phyloP scores from a whole-genome alignment of 2,329 filamentous ascomycete species.

The Beauveria varroae region DNA sequence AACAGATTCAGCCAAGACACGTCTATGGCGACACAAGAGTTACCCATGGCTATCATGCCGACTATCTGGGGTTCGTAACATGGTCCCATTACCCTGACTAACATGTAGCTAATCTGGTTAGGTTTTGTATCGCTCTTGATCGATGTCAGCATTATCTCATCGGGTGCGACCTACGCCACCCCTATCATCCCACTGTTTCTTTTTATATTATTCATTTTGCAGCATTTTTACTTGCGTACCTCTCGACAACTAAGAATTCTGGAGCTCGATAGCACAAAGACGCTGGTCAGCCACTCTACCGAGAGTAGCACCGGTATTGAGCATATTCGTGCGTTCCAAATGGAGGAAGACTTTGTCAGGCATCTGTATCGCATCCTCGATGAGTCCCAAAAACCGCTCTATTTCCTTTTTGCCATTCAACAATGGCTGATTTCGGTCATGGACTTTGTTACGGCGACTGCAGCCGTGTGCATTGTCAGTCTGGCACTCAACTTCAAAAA shows the following conservation, averaged over 20 bases:
- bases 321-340: slow-evolving; percentile 46
- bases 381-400: slow-evolving; percentile 44
- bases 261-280: slow-evolving; percentile 27
- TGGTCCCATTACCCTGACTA: not conserved
- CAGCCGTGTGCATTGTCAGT: slow-evolving; percentile 36
- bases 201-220: slow-evolving; percentile 20
- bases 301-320: slow-evolving; percentile 38
- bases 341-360: slow-evolving; percentile 34
- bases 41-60: slow-evolving; percentile 18
- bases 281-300: slow-evolving; percentile 27
- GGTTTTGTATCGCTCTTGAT: not conserved
- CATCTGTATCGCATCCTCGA: slow-evolving; percentile 41
- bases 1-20: slow-evolving; percentile 23
- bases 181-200: slow-evolving; percentile 21
- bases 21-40: slow-evolving; percentile 17
- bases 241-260: slow-evolving; percentile 29
- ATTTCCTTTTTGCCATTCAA: slow-evolving; percentile 46
- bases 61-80: not conserved
- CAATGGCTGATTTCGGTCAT: slow-evolving; percentile 45
- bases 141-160: slow-evolving; percentile 16
- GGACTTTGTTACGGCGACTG: slow-evolving; percentile 36
- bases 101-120: not conserved
- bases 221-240: slow-evolving; percentile 26
- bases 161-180: slow-evolving; percentile 22
- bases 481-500: slow-evolving; percentile 27